Percentiles rank a stretch among this genome's conserved stretches.
These are phyloP conservation scores for Apodospora peruviana DNA, from an alignment of 495 filamentous ascomycete genomes.

Conservation along the genomic window DNA sequence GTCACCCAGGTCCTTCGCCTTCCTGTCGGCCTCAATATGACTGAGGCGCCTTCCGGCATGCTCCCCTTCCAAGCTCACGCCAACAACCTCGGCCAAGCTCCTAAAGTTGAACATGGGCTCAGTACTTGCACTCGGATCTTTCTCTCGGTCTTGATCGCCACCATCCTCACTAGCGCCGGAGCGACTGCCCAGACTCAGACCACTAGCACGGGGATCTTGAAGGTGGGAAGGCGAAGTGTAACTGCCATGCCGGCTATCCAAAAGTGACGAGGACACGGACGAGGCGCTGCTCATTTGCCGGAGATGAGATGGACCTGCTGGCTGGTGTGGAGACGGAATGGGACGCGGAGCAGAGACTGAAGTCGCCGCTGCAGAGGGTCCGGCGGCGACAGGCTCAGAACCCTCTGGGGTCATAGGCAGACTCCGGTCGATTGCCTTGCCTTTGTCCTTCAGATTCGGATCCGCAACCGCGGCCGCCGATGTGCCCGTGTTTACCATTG, in stretches of 20 bases:
- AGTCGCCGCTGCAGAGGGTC: constrained; percentile 5
- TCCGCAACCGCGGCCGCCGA: constrained; percentile 15
- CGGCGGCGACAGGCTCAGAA: constrained; percentile 1
- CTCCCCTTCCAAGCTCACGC: constrained; percentile 42
- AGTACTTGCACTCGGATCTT: constrained; percentile 46
- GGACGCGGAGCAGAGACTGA: constrained; percentile 24
- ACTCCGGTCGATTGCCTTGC: constrained; percentile 71
- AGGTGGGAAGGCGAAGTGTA: constrained; percentile 35
- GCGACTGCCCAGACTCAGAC: constrained; percentile 31
- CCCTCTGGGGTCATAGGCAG: constrained; percentile 10
- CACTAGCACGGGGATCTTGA: constrained; percentile 44
- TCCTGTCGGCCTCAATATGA: constrained; percentile 18
- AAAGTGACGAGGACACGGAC: constrained; percentile 68
- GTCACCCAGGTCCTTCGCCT: constrained; percentile 4
- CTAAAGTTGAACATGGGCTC: constrained; percentile 91
- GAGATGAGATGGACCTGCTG: constrained; percentile 58
- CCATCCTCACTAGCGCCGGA: constrained; percentile 32
- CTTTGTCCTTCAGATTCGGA: constrained; percentile 52
- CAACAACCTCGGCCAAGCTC: constrained; percentile 81
- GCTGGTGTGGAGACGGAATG: constrained; percentile 35
- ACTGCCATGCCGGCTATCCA: constrained; percentile 57
- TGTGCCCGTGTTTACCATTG: constrained; percentile 17
- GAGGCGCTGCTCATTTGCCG: constrained; percentile 79
- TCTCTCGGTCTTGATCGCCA: constrained; percentile 31
- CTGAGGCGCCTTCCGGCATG: constrained; percentile 25